phyloP scores from a whole-genome alignment of 2,329 filamentous ascomycete species.

The Cadophora luteo-olivacea region DNA sequence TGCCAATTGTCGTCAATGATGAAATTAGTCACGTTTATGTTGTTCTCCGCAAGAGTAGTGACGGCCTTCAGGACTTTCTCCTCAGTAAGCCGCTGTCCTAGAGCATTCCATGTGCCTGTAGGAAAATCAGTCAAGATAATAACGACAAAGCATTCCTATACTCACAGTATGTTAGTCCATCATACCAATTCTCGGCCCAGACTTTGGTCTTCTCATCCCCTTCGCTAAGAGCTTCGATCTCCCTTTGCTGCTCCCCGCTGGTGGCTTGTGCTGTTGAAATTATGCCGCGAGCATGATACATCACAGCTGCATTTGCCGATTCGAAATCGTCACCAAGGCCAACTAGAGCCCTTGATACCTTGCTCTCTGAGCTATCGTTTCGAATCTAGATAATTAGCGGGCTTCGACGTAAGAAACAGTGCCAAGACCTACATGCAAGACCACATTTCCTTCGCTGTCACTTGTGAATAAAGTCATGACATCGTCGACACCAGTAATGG shows the following conservation, averaged over 20 bases:
- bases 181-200: constrained; percentile 90
- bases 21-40: constrained; percentile 81
- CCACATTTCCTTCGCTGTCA: constrained; percentile 67
- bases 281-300: constrained; percentile 84
- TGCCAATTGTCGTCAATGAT: constrained; percentile 99
- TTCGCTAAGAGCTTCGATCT: constrained; percentile 54
- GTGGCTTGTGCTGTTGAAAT: constrained; percentile 54
- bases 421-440: constrained; percentile 61
- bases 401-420: not conserved
- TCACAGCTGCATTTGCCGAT: constrained; percentile 76
- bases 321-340: constrained; percentile 78
- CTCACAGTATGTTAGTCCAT: constrained; percentile 85
- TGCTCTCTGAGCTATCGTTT: constrained; percentile 68
- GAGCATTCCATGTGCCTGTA: constrained; percentile 85
- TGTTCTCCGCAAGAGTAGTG: constrained; percentile 70
- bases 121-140: not conserved
- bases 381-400: constrained; percentile 50
- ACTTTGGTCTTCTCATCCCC: constrained; percentile 54
- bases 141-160: not conserved
- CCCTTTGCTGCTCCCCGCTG: constrained; percentile 52
- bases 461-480: constrained; percentile 74
- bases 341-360: constrained; percentile 68
- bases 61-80: constrained; percentile 80
- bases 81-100: constrained; percentile 84
- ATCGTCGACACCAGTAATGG: constrained; percentile 75